These are phyloP conservation scores for Sugiyamaella japonica DNA, from an alignment of 1,139 yeast species.

Conservation along the genomic window DNA sequence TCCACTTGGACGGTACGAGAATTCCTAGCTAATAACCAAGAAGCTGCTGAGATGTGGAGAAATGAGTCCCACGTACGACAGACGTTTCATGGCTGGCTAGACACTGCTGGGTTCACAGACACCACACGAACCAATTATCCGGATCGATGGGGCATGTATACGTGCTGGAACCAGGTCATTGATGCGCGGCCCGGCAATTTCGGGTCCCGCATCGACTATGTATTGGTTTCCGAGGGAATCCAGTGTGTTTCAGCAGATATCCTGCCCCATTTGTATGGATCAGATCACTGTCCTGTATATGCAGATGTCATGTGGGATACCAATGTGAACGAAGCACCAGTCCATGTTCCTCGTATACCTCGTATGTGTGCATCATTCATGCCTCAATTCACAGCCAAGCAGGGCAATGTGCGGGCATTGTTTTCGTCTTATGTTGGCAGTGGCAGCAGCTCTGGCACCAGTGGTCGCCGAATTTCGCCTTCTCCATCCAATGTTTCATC, in stretches of 20 bases:
- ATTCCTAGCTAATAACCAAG: constrained; percentile 27
- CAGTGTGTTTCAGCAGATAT: constrained; percentile 56
- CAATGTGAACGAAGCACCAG: background rate
- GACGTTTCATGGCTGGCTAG: constrained; percentile 38
- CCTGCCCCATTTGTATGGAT: constrained; percentile 71
- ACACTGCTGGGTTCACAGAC: constrained; percentile 54
- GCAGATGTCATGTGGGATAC: constrained; percentile 53
- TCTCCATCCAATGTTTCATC: background rate
- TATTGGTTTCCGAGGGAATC: constrained; percentile 51
- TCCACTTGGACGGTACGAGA: constrained; percentile 34
- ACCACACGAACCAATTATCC: constrained; percentile 62
- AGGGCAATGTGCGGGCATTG: constrained; percentile 19
- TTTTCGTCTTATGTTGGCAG: constrained; percentile 16
- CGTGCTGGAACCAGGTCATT: constrained; percentile 87
- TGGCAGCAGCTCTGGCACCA: background rate
- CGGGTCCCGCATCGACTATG: constrained; percentile 86
- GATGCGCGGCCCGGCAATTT: constrained; percentile 79
- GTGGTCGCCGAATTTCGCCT: background rate
- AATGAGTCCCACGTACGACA: constrained; percentile 31
- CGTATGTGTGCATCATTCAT: constrained; percentile 21
- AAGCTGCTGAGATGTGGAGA: constrained; percentile 32
- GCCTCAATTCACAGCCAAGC: constrained; percentile 20
- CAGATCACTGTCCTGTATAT: constrained; percentile 92
- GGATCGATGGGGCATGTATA: constrained; percentile 64
- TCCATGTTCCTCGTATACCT: background rate